Base-by-base conservation (phyloP, 306 rosid species). In the Ammopiptanthus mongolicus region DNA sequence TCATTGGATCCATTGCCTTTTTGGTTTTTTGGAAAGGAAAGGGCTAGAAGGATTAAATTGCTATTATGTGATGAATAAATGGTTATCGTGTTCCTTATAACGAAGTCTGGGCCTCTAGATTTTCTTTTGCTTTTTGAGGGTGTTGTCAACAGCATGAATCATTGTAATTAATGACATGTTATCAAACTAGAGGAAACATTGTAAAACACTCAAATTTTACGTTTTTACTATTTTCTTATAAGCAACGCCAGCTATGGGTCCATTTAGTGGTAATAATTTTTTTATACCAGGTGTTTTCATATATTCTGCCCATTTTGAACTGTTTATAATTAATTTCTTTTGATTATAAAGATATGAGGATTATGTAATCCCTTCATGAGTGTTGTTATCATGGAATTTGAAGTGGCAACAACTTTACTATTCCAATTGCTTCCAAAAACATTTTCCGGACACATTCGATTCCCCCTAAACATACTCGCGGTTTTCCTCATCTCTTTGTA, bases 131-230 rank as follows among this genome's bases (percentile, higher is more conserved):
- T 8, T 3, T 6, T 7, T 66, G 78, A 63, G 50, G 55, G 29
- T 56, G 75, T 76, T 81, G 85, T 76, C 65, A 71, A 76, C 39
- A 15, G 8, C 48, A 58, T 23, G 81, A 70, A 76, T 76, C 81
- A 76, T 76, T 72, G 74, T 48, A 52, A 37, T 77, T 48, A 52
- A 37, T 77, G 82, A 76, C 82, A 42, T 57, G 78, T 52, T n/a
- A n/a, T 78, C 59, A 44, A 76, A 36, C 1, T 6, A 37, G 58
- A 46, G 33, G 41, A 46, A 56, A 70, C 71, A 71, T 56, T 15
- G 66, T 37, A n/a, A 63, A 63, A 6, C 31, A 6, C 22, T 8
- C 6, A 7, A 41, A 2, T 62, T 63, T 63, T 69, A 69, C 69
- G 57, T 31, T 44, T 61, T 76, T 28, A 22, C 77, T 59, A 51